Base-by-base conservation (phyloP, 257 asterid genomes). In the Anisodus acutangulus region DNA sequence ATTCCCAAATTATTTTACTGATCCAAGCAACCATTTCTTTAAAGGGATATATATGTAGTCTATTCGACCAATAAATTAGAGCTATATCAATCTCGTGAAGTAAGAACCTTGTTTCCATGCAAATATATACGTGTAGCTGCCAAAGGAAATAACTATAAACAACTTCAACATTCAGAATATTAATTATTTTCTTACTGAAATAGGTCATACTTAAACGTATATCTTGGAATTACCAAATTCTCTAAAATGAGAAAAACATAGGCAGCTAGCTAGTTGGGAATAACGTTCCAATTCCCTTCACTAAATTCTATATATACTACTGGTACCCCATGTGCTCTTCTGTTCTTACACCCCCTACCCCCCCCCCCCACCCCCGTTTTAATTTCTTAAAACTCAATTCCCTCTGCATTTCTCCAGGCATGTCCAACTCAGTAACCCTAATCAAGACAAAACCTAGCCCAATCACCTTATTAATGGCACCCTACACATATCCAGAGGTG, bases 311-410 rank as follows among this genome's bases (percentile, higher is more conserved):
- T 72, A 81, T 79, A 85, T 80, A 82, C 81, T 62, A 86, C 87
- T 87, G 93, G 85, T 85, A 22, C 43, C 83, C 93, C 97, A 93
- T 94, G 97, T 93, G 97, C 88, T 37, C 57, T 82, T 83, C 90
- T 86, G 85, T 26, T 31, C 1, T 31, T 31, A 31, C 69, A 22
- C n/a, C 9, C 70, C 81, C 19, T 11, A 58, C 53, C 22, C 31
- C 72, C 86, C 9, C 8, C 54, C 12, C 69, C 76, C 4, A 15
- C 67, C 55, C 31, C 43, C 0, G 5, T 2, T 35, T 37, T 68
- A 68, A 39, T 84, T 80, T 85, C 0, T 80, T 55, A 37, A 80
- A 81, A 43, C 74, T 60, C 62, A 81, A 76, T 86, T 87, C 86
- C 85, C 92, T 86, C 91, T 90, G 93, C 86, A 64, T 80, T 82